Evolutionary conservation across 257 asterid species (phyloP).

Genomic region (Nicotiana sylvestris): DNA sequence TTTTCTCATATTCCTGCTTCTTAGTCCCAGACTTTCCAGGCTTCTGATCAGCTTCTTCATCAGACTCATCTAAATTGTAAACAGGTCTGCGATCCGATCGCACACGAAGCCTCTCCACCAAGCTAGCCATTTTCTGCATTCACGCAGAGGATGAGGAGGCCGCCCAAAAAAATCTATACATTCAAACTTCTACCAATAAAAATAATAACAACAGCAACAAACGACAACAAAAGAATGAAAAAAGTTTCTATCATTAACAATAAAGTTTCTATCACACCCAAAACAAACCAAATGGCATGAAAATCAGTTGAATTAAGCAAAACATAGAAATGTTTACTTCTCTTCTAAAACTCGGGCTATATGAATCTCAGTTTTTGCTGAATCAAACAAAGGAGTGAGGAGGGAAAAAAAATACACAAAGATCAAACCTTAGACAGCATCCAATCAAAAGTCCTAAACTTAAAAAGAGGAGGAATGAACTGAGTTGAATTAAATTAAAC

Average conservation of each 20-base stretch:
- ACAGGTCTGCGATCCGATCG: constrained; percentile 83
- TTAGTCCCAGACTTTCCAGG: constrained; percentile 28
- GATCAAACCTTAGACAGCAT: neutral
- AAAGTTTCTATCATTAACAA: neutral
- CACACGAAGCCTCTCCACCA: constrained; percentile 60
- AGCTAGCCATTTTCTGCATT: constrained; percentile 37
- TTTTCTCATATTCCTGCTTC: constrained; percentile 30
- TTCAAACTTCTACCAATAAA: neutral
- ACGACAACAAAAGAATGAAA: neutral
- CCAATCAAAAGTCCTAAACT: neutral
- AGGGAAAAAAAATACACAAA: neutral
- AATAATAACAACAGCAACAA: neutral
- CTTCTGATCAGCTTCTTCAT: constrained; percentile 49
- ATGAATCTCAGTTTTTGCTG: neutral
- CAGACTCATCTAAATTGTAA: constrained; percentile 87
- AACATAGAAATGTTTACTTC: neutral
- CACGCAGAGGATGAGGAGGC: neutral
- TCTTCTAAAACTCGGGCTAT: neutral
- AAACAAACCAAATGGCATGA: neutral
- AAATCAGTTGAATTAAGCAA: neutral
- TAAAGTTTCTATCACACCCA: neutral
- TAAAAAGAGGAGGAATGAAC: neutral
- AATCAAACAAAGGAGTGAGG: neutral
- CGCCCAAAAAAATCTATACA: neutral
- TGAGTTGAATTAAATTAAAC: neutral